Percentiles rank a stretch among this genome's conserved stretches.
phyloP scores from a whole-genome alignment of 2,329 filamentous ascomycete species.

The Colletotrichum tropicicola region DNA sequence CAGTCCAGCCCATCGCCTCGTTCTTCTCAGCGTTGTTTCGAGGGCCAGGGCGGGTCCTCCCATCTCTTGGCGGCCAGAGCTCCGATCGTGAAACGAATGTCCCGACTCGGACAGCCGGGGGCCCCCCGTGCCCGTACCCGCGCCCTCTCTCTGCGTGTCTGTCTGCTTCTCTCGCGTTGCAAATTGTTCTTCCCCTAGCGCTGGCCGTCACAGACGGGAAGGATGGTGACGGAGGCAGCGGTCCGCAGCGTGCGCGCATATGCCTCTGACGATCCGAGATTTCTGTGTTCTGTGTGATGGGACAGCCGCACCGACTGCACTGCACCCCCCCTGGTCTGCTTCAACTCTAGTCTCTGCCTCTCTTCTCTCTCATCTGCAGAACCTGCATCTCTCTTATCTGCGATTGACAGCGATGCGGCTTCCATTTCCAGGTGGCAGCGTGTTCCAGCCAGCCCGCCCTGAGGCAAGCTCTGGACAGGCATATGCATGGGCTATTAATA shows the following conservation, averaged over 20 bases:
- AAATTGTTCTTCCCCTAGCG: neutral
- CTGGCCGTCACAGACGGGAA: neutral
- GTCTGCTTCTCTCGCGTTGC: neutral
- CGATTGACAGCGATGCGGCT: neutral
- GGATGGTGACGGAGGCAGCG: neutral
- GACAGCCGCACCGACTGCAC: no score
- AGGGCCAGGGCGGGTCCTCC: constrained; percentile 27
- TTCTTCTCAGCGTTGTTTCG: constrained; percentile 20
- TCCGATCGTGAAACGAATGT: constrained; percentile 28
- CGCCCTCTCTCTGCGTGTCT: neutral
- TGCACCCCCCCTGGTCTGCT: no score
- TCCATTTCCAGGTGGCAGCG: neutral
- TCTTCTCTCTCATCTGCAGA: no score
- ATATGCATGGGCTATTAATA: constrained; percentile 25
- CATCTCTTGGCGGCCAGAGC: constrained; percentile 30
- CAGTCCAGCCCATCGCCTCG: constrained; percentile 2
- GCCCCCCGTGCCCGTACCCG: neutral
- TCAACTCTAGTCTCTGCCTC: no score
- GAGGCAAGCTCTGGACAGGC: constrained; percentile 10
- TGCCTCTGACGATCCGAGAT: neutral
- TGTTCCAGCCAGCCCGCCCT: constrained; percentile 8
- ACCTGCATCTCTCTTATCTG: no score
- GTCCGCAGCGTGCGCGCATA: constrained; percentile 2
- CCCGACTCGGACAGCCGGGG: constrained; percentile 22
- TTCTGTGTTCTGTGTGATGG: no score